Percentiles rank a stretch among this genome's conserved stretches.
Conservation (phyloP, 805 yeast species). For the Wickerhamomyces hampshirensis region DNA sequence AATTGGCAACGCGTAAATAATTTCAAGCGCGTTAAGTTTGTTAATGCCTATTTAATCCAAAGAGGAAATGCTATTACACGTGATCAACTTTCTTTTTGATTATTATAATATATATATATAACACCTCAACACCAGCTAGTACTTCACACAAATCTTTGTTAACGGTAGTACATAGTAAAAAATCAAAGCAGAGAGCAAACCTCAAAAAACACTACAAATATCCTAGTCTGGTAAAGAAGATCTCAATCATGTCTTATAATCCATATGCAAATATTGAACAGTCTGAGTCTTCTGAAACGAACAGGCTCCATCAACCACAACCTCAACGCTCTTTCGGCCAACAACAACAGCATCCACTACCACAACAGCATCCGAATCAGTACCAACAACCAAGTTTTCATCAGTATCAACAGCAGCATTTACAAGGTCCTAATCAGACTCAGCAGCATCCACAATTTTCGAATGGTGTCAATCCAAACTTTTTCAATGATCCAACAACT, state of each 20-base stretch:
- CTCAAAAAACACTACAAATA: too few relatives aligned
- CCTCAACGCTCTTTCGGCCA: conserved; percentile 8
- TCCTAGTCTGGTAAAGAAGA: too few relatives aligned
- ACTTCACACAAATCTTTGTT: too few relatives aligned
- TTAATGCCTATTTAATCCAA: too few relatives aligned
- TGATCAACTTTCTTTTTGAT: too few relatives aligned
- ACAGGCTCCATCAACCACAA: conserved; percentile 19
- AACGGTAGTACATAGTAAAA: too few relatives aligned
- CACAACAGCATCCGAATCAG: conserved; percentile 18
- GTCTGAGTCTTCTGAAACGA: conserved; percentile 14
- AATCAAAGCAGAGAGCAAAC: too few relatives aligned
- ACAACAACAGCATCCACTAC: conserved; percentile 25
- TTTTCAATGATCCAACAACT: conserved; percentile 75
- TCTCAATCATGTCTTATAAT: conserved; percentile 38
- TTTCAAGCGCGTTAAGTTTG: too few relatives aligned
- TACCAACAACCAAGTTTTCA: conserved; percentile 24
- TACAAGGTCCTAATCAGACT: conserved; percentile 4
- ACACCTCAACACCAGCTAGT: too few relatives aligned
- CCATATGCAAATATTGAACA: conserved; percentile 36
- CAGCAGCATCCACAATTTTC: conserved; percentile 7
- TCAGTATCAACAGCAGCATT: conserved; percentile 15
- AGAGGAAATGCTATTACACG: too few relatives aligned
- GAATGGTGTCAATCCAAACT: conserved; percentile 28
- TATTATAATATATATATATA: too few relatives aligned
- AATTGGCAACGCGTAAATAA: too few relatives aligned